Conservation (phyloP, 2,329 filamentous ascomycete genomes). For the Microcyclospora pomicola region DNA sequence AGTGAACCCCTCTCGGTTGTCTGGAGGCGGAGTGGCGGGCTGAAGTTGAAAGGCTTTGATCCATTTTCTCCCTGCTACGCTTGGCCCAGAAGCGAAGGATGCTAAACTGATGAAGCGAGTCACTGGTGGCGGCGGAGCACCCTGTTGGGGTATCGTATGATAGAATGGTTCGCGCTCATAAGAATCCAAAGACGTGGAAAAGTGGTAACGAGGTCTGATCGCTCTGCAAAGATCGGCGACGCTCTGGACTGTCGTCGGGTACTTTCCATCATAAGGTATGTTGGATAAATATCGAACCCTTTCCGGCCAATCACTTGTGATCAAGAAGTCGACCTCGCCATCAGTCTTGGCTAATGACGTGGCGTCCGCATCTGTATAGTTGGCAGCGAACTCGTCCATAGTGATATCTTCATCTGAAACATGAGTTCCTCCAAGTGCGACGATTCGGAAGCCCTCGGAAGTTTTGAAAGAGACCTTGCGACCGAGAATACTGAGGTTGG, state of each 20-base stretch:
- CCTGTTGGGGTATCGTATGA: constrained; percentile 31
- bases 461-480: constrained; percentile 82
- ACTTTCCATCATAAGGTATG: constrained; percentile 29
- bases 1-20: constrained; percentile 54
- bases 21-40: constrained; percentile 43
- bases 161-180: constrained; percentile 92
- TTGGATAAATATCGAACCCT: constrained; percentile 39
- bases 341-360: constrained; percentile 38
- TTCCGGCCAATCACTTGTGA: constrained; percentile 78
- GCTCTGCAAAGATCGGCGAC: constrained; percentile 65
- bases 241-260: constrained; percentile 24
- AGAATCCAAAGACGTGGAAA: constrained; percentile 59
- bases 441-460: constrained; percentile 74
- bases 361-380: constrained; percentile 64
- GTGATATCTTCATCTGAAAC: constrained; percentile 6
- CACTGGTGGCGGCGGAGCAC: constrained; percentile 35
- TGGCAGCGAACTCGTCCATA: constrained; percentile 56
- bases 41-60: constrained; percentile 57
- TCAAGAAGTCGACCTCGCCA: constrained; percentile 68
- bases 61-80: constrained; percentile 62
- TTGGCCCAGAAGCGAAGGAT: constrained; percentile 44
- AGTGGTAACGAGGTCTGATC: constrained; percentile 85
- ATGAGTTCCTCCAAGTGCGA: constrained; percentile 61
- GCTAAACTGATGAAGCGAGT: constrained; percentile 89
- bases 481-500: constrained; percentile 82